These are phyloP conservation scores for Boletus reticuloceps DNA, from an alignment of 768 basidiomycete genomes.

Conservation along the genomic window DNA sequence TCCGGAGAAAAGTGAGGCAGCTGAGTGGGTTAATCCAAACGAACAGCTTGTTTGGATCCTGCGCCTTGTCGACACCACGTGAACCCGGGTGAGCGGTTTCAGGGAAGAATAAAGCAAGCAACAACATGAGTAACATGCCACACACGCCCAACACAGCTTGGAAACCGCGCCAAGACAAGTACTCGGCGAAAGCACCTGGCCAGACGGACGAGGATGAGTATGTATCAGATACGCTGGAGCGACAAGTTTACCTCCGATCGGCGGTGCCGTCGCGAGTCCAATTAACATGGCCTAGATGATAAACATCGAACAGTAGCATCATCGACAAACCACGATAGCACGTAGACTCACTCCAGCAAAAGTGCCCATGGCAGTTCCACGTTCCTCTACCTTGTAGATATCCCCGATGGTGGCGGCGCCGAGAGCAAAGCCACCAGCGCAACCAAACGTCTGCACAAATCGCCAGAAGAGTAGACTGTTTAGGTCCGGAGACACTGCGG, in stretches of 20 bases:
- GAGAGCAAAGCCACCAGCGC: constrained; percentile 50
- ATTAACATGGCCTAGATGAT: constrained; percentile 43
- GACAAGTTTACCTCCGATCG: constrained; percentile 44
- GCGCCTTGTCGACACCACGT: constrained; percentile 49
- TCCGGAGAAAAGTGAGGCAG: constrained; percentile 48
- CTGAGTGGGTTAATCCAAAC: constrained; percentile 59
- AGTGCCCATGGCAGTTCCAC: constrained; percentile 56
- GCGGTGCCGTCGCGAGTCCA: constrained; percentile 60
- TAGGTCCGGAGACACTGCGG: constrained; percentile 45
- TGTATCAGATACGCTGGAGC: not conserved
- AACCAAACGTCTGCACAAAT: constrained; percentile 63
- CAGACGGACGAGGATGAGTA: not conserved
- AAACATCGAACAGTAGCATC: not conserved
- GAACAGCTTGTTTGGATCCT: constrained; percentile 22
- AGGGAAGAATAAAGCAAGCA: constrained; percentile 47
- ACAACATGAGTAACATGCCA: constrained; percentile 38
- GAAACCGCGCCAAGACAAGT: constrained; percentile 63
- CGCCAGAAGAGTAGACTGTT: constrained; percentile 55
- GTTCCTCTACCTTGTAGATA: constrained; percentile 61
- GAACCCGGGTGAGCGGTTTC: constrained; percentile 65
- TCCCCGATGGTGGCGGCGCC: constrained; percentile 63
- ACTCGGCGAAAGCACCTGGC: constrained; percentile 49
- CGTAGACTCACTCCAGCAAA: constrained; percentile 46
- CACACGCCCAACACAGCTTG: constrained; percentile 45
- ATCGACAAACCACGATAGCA: not conserved